Evolutionary conservation across 805 yeast species (phyloP).

Genomic region (Saccharomycopsis sp.): DNA sequence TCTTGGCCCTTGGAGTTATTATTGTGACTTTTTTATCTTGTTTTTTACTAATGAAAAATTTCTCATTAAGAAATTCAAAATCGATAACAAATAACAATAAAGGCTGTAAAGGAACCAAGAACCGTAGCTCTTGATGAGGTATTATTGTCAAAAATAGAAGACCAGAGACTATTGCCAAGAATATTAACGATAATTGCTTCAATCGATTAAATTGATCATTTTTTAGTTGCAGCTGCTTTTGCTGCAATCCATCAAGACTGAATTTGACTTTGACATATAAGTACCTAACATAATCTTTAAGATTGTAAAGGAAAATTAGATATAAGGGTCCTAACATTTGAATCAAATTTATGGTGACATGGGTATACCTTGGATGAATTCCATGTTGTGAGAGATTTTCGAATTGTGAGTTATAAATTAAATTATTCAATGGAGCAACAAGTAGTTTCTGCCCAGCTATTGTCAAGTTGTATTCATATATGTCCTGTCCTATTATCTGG

Average conservation of each 20-base stretch:
- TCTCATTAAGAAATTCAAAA: slow-evolving; percentile 21
- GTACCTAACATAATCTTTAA: slow-evolving; percentile 13
- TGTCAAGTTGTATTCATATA: background rate
- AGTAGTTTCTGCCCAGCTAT: slow-evolving; percentile 26
- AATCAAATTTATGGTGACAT: slow-evolving; percentile 69
- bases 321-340: slow-evolving; percentile 71
- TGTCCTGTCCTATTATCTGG: background rate
- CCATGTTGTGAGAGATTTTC: slow-evolving; percentile 74
- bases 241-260: background rate
- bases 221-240: background rate
- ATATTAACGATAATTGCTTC: slow-evolving; percentile 33
- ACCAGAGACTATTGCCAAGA: slow-evolving; percentile 57
- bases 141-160: slow-evolving; percentile 53
- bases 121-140: slow-evolving; percentile 94
- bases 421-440: slow-evolving; percentile 71
- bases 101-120: slow-evolving; percentile 74
- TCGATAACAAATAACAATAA: slow-evolving; percentile 32
- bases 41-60: slow-evolving; percentile 1
- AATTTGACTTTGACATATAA: slow-evolving; percentile 1
- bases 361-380: slow-evolving; percentile 71
- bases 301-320: slow-evolving; percentile 11
- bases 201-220: background rate
- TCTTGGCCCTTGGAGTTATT: slow-evolving; percentile 20
- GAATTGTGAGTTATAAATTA: slow-evolving; percentile 56
- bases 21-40: slow-evolving; percentile 4